Conservation (phyloP, 2,329 filamentous ascomycete genomes). For the Lachnellula subtilissima region DNA sequence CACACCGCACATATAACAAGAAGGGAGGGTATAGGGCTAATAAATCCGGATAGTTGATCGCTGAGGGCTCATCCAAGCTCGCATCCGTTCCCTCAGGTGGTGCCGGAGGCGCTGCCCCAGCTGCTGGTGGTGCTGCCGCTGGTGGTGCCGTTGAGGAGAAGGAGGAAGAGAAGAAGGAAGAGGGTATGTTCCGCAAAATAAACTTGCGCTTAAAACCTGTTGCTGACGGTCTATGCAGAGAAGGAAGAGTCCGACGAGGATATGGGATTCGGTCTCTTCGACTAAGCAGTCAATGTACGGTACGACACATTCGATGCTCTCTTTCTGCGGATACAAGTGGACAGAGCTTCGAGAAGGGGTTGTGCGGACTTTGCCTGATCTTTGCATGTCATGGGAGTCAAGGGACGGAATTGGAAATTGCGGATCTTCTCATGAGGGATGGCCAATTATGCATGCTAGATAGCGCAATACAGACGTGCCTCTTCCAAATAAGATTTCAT, state of each 20-base stretch:
- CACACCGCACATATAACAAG: conserved; percentile 15
- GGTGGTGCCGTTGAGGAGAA: conserved; percentile 59
- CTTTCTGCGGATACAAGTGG: conserved; percentile 19
- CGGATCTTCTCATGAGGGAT: conserved; percentile 19
- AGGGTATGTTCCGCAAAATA: conserved; percentile 61
- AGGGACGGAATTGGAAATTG: conserved; percentile 14
- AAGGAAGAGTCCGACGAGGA: conserved; percentile 71
- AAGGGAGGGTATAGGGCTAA: conserved; percentile 28
- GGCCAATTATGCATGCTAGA: conserved; percentile 24
- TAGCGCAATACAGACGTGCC: conserved; percentile 31
- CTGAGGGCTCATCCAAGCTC: conserved; percentile 86
- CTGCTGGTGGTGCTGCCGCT: conserved; percentile 62
- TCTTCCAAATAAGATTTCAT: conserved; percentile 21
- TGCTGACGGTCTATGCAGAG: conserved; percentile 38
- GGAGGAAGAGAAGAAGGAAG: conserved; percentile 70
- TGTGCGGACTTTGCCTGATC: conserved; percentile 27
- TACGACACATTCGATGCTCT: conserved; percentile 21
- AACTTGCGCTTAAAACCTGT: not conserved
- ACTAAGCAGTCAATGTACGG: conserved; percentile 47
- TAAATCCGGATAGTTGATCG: conserved; percentile 65
- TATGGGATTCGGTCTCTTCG: conserved; percentile 74
- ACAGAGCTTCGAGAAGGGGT: conserved; percentile 25
- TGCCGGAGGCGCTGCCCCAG: conserved; percentile 64
- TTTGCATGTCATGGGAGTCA: conserved; percentile 27
- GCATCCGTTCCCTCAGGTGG: conserved; percentile 95